A percentile compares a stretch with the other conserved stretches of the same genome.
phyloP scores from a whole-genome alignment of 2,329 filamentous ascomycete genomes.

The Hymenoscyphus repandus region DNA sequence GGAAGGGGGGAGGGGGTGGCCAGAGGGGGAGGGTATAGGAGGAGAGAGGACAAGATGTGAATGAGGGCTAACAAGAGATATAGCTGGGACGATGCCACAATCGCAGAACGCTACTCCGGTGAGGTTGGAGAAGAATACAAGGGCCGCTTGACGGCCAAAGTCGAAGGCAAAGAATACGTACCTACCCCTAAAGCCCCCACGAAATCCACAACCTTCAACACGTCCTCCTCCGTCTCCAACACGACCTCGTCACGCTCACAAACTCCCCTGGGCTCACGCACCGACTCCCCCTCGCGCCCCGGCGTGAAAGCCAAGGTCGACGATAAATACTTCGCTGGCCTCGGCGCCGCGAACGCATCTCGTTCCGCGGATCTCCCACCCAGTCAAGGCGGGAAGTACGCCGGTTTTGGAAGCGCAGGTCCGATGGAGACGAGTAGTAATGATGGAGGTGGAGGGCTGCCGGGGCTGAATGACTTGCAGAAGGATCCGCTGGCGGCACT shows the following conservation, averaged over 20 bases:
- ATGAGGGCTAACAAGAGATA: neutral
- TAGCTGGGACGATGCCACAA: conserved; percentile 73
- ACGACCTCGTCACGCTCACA: conserved; percentile 24
- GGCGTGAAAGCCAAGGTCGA: conserved; percentile 58
- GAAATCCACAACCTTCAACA: conserved; percentile 3
- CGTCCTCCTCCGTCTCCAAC: conserved; percentile 16
- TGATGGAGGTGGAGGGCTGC: conserved; percentile 44
- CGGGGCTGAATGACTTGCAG: conserved; percentile 81
- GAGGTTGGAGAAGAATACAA: conserved; percentile 95
- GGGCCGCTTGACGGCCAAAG: conserved; percentile 78
- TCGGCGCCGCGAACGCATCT: conserved; percentile 77
- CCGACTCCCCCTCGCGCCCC: conserved; percentile 27
- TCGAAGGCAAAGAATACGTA: conserved; percentile 83
- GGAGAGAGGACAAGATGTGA: neutral
- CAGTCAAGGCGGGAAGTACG: conserved; percentile 87
- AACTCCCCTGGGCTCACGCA: conserved; percentile 25
- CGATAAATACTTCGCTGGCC: conserved; percentile 83
- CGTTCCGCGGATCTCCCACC: conserved; percentile 72
- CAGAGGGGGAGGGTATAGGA: neutral
- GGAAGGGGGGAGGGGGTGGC: too few relatives aligned
- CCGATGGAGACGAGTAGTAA: conserved; percentile 38
- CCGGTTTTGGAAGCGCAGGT: conserved; percentile 77
- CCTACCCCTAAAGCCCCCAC: conserved; percentile 55
- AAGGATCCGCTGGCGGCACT: conserved; percentile 84
- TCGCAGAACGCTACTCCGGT: conserved; percentile 83